Conservation (phyloP, 352 stramenopile genomes). For the Globisporangium iwayamae region DNA sequence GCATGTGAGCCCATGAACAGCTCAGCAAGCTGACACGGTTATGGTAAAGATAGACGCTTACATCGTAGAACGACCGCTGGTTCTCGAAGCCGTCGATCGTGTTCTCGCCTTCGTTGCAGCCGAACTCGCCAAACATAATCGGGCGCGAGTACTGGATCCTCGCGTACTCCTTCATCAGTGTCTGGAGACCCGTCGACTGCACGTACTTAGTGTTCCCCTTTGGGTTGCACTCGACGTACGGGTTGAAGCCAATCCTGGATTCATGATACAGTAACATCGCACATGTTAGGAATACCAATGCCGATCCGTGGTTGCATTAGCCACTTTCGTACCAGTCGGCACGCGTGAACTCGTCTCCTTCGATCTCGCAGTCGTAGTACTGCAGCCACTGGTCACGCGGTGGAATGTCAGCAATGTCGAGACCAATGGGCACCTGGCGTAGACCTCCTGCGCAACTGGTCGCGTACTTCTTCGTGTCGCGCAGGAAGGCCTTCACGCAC, state of each 20-base stretch:
- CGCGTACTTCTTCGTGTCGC: constrained; percentile 52
- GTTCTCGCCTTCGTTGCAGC: constrained; percentile 62
- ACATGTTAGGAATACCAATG: not conserved
- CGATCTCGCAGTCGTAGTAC: constrained; percentile 68
- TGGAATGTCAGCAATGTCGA: constrained; percentile 69
- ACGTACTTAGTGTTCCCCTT: constrained; percentile 46
- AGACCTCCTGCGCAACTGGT: constrained; percentile 33
- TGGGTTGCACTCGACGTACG: constrained; percentile 67
- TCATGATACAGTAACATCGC: not conserved
- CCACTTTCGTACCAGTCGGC: constrained; percentile 30
- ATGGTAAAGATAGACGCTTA: not conserved
- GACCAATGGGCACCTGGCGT: constrained; percentile 61
- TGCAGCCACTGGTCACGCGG: constrained; percentile 56
- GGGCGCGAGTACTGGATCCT: constrained; percentile 44
- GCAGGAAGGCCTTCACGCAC: constrained; percentile 70
- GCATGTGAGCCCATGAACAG: not conserved
- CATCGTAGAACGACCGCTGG: constrained; percentile 56
- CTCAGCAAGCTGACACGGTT: not conserved
- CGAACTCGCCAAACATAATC: constrained; percentile 77
- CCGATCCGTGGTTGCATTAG: not conserved
- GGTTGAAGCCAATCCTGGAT: constrained; percentile 31
- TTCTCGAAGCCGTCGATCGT: constrained; percentile 69
- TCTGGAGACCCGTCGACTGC: constrained; percentile 54
- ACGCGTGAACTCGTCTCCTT: constrained; percentile 43
- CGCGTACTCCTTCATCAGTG: constrained; percentile 61